Evolutionary conservation across 495 filamentous ascomycete genomes (phyloP), one percentile per base, ranked within the genome.

Genomic region (Penicillium macrosclerotiorum): DNA sequence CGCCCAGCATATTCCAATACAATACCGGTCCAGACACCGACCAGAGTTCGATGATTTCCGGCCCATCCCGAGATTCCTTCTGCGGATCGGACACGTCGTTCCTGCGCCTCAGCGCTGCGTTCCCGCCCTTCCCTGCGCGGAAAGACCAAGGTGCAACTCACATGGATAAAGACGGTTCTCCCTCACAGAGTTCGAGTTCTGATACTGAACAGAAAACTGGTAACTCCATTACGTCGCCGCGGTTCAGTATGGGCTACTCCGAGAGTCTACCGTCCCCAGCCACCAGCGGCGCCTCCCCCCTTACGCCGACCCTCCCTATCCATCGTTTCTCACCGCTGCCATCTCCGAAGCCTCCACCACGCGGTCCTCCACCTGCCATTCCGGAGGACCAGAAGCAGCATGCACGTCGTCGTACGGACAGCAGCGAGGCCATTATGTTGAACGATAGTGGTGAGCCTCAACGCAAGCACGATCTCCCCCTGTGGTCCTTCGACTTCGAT

Each of bases 1-100:
- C 82, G 0, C 82, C 88, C 42, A 82, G 83, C 42, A 77, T 84
- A 37, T 83, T 88, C 47, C 68, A 80, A 18, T 56, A 55, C 38
- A 59, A 57, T 25, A 45, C 35, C 18, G 29, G 23, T 17, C 22
- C 35, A 40, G 52, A 49, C 23, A 23, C 56, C 3, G 68, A 69
- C 39, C 49, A 57, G 20, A 55, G 38, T 13, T 70, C 68, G 3
- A 49, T 69, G 35, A 38, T 65, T 4, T 67, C 69, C 1, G 64
- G 53, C 0, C 63, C 62, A 29, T 67, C 62, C 5, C 63, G 65
- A 6, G 64, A 69, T 47, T 69, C 66, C 1, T 67, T 68, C 42
- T 67, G 68, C 37, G 63, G 60, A 48, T 56, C 60, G 14, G 67
- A 71, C 25, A 72, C 62, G 24, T 74, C 69, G 5, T 74, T 74